Conservation (phyloP, 345 rosid genomes). For the Hypericum androsaemum region DNA sequence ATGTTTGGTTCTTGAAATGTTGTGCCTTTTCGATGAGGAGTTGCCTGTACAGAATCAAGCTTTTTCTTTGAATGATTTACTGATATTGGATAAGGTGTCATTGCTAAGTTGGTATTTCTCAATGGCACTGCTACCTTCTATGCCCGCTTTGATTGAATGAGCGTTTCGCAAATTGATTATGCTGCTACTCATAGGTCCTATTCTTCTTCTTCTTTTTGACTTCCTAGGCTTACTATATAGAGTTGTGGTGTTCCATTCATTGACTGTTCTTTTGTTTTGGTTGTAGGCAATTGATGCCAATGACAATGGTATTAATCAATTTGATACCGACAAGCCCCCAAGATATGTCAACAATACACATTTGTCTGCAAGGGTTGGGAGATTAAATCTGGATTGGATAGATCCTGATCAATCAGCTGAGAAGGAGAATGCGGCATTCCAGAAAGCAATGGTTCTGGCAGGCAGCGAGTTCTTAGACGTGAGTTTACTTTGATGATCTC, state of each 20-base stretch:
- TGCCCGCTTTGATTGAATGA: no score
- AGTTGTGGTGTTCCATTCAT: no score
- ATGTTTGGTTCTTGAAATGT: neutral
- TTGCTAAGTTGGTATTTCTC: no score
- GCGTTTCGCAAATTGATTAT: no score
- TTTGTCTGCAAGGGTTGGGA: constrained; percentile 79
- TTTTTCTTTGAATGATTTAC: no score
- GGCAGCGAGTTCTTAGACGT: constrained; percentile 82
- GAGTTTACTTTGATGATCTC: constrained; percentile 23
- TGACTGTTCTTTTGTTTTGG: neutral
- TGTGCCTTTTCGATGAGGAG: neutral
- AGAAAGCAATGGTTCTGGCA: constrained; percentile 62
- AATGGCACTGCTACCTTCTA: no score
- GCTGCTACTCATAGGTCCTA: no score
- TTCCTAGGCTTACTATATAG: no score
- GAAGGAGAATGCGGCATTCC: constrained; percentile 83
- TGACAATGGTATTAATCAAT: constrained; percentile 79
- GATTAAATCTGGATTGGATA: constrained; percentile 77
- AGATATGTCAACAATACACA: constrained; percentile 77
- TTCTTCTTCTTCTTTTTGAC: neutral
- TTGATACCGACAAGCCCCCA: constrained; percentile 78
- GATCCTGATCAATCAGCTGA: constrained; percentile 84
- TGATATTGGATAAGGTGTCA: no score
- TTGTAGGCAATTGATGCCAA: constrained; percentile 54
- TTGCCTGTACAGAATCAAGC: no score